Evolutionary conservation across 1,139 yeast genomes (phyloP), one percentile per base, ranked within the genome.

Genomic region (Scheffersomyces parashehatae): DNA sequence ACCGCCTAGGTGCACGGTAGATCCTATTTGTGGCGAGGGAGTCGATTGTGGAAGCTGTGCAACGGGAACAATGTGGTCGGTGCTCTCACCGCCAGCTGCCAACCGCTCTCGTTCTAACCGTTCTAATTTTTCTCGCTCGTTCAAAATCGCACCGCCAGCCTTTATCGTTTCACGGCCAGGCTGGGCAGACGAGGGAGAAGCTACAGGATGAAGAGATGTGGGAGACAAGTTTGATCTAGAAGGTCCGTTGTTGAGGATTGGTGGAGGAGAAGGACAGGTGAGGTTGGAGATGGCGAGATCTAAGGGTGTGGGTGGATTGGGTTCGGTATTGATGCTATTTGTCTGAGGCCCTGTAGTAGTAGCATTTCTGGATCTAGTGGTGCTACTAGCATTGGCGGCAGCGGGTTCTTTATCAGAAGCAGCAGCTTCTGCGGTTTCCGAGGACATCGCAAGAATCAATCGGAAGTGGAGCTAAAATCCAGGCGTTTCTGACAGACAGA

Each of bases 201-300:
- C 28, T 4, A 43, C 26, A 13, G 11, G 35, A 20, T 8, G 35
- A 13, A 10, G 20, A 31, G 12, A 31, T 11, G 24, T 31, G 35
- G 35, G 35, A 4, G 35, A 31, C n/a, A 31, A 32, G 30, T 36
- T 38, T 13, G 28, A 38, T 40, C 34, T 29, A n/a, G 37, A 13
- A 4, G 48, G 37, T 7, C 56, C 45, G 65, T 62, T 77, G 52
- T 77, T 77, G 41, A 81, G 64, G 41, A 82, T 82, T 2, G 88
- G 87, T 1, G 88, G 86, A 14, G 88, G 88, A 3, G 87, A 82
- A 2, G 88, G 86, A 53, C 85, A 80, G 46, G 84, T 69, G 41
- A 81, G 59, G 54, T 73, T 79, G 8, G 86, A 79, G 38, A 81
- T 67, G 2, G 87, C 85, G 60, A 79, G 20, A n/a, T 14, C 20